Percentiles rank a stretch among this genome's conserved stretches.
Conservation (phyloP, 1,284 basidiomycete genomes). For the Naganishia sp. region DNA sequence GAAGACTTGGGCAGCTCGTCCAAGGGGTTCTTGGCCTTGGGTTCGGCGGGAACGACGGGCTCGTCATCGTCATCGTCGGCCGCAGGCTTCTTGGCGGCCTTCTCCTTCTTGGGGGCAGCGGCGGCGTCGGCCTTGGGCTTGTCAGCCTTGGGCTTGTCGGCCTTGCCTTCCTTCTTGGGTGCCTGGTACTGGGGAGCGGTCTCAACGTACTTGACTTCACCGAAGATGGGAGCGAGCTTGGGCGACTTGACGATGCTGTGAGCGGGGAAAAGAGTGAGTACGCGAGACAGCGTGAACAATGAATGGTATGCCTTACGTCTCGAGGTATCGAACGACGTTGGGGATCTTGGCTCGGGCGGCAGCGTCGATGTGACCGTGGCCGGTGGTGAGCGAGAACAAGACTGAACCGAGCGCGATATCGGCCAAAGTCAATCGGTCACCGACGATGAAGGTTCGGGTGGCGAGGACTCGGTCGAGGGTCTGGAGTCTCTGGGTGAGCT, state of each 20-base stretch:
- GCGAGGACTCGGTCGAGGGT: conserved; percentile 70
- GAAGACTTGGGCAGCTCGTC: conserved; percentile 86
- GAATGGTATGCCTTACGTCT: conserved; percentile 60
- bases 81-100: conserved; percentile 59
- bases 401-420: conserved; percentile 72
- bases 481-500: conserved; percentile 41
- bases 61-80: conserved; percentile 68
- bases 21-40: conserved; percentile 90
- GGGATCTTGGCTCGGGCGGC: conserved; percentile 67
- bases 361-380: conserved; percentile 64
- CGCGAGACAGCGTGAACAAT: no score
- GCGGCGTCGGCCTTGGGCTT: conserved; percentile 61
- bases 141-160: conserved; percentile 54
- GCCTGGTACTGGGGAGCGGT: conserved; percentile 72
- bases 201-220: conserved; percentile 65
- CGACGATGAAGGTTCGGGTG: conserved; percentile 84
- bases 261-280: neutral
- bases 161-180: conserved; percentile 65
- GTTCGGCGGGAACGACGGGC: conserved; percentile 62
- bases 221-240: conserved; percentile 67
- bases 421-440: conserved; percentile 90
- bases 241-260: conserved; percentile 74
- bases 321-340: conserved; percentile 77
- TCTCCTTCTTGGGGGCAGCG: conserved; percentile 58
- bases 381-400: conserved; percentile 59